Percentiles rank a stretch among this genome's conserved stretches.
Evolutionary conservation across 352 stramenopile genomes (phyloP).

Genomic region (Phytophthora colocasiae): DNA sequence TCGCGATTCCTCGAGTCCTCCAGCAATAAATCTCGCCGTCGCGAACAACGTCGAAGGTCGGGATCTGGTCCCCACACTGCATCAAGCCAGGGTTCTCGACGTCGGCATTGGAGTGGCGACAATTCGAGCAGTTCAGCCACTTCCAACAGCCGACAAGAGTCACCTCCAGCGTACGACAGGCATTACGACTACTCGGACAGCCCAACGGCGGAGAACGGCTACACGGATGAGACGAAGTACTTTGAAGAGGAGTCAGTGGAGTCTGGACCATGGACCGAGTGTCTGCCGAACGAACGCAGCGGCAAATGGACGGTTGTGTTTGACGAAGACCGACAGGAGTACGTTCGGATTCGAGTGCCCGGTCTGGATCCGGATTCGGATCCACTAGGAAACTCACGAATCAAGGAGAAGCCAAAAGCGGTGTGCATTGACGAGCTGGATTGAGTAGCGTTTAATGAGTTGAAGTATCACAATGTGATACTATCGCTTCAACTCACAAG

Average conservation of each 20-base stretch:
- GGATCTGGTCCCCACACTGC: constrained; percentile 13
- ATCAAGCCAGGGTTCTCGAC: constrained; percentile 19
- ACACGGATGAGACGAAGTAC: constrained; percentile 19
- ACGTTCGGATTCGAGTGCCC: constrained; percentile 31
- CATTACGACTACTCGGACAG: constrained; percentile 30
- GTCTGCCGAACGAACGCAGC: constrained; percentile 21
- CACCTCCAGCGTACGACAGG: background rate
- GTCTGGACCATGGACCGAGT: constrained; percentile 33
- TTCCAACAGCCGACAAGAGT: constrained; percentile 24
- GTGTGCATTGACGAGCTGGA: constrained; percentile 66
- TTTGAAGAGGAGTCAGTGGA: constrained; percentile 30
- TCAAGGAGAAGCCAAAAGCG: constrained; percentile 31
- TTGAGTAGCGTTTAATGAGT: constrained; percentile 22
- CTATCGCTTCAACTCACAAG: too few relatives aligned
- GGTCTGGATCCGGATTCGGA: constrained; percentile 27
- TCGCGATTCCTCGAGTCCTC: constrained; percentile 33
- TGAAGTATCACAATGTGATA: too few relatives aligned
- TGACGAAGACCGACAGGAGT: constrained; percentile 37
- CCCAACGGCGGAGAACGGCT: constrained; percentile 19
- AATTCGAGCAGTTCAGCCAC: constrained; percentile 30
- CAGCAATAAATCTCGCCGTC: constrained; percentile 25
- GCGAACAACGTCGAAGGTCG: constrained; percentile 19
- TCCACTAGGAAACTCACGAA: constrained; percentile 2
- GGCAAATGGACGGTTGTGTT: constrained; percentile 38
- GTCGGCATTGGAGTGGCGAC: constrained; percentile 18